Conservation (phyloP, 2,329 filamentous ascomycete species). For the Aspergillus latus region DNA sequence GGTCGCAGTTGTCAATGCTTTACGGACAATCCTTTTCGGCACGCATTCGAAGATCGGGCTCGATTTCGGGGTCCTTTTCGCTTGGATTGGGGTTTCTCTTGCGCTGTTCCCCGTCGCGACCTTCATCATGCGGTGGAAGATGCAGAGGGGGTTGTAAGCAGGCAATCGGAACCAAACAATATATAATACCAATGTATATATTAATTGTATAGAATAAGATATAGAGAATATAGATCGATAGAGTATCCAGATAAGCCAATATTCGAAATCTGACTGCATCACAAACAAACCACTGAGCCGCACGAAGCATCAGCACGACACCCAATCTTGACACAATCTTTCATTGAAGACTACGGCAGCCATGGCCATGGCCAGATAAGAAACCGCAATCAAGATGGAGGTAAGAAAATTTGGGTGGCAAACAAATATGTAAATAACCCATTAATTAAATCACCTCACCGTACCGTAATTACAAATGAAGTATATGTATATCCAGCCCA, state of each 20-base stretch:
- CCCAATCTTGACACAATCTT: too few relatives aligned
- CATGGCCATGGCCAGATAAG: neutral
- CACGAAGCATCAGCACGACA: too few relatives aligned
- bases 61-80: conserved; percentile 61
- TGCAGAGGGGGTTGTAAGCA: conserved; percentile 24
- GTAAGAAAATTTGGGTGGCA: neutral
- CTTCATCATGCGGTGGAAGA: conserved; percentile 35
- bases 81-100: conserved; percentile 47
- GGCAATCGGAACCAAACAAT: too few relatives aligned
- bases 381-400: neutral
- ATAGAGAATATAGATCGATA: too few relatives aligned
- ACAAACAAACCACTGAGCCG: too few relatives aligned
- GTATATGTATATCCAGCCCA: neutral
- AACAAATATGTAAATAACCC: neutral
- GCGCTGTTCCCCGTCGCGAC: conserved; percentile 30
- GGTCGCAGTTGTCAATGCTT: conserved; percentile 53
- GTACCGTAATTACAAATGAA: neutral
- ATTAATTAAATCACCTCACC: neutral
- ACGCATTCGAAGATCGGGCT: conserved; percentile 58
- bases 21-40: conserved; percentile 62
- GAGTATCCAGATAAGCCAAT: too few relatives aligned
- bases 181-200: too few relatives aligned
- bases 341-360: too few relatives aligned
- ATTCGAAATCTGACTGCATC: too few relatives aligned
- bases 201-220: too few relatives aligned